phyloP scores from a whole-genome alignment of 108 stramenopile species.

The Fragilariopsis cylindrus region DNA sequence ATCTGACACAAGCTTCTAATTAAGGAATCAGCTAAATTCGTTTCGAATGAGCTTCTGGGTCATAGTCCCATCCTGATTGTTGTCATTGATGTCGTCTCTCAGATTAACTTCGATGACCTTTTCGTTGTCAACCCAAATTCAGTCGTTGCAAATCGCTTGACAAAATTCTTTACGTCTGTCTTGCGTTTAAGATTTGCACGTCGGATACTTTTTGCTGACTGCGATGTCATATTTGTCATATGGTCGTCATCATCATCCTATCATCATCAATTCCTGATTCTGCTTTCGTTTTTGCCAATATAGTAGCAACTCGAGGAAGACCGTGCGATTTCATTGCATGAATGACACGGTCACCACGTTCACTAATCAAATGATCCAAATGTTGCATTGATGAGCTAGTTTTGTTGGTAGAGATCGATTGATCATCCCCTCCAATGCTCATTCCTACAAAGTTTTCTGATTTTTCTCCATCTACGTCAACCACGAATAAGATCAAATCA shows the following conservation, averaged over 20 bases:
- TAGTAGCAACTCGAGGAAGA: conserved; percentile 87
- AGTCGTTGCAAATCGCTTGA: conserved; percentile 69
- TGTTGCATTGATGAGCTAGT: conserved; percentile 45
- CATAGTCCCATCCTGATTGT: conserved; percentile 22
- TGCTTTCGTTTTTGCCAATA: conserved; percentile 61
- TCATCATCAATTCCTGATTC: conserved; percentile 34
- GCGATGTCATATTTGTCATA: conserved; percentile 60
- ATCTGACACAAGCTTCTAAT: conserved; percentile 73
- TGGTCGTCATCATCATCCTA: conserved; percentile 33
- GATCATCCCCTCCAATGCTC: conserved; percentile 48
- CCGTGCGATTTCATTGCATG: conserved; percentile 94
- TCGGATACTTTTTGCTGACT: conserved; percentile 60
- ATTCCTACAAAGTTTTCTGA: conserved; percentile 37
- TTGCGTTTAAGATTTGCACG: conserved; percentile 72
- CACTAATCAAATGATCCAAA: conserved; percentile 76
- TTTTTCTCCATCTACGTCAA: conserved; percentile 70
- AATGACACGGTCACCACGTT: conserved; percentile 83
- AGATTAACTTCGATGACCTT: conserved; percentile 64
- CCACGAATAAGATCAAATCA: conserved; percentile 83
- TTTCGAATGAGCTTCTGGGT: conserved; percentile 26
- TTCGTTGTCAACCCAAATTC: conserved; percentile 74
- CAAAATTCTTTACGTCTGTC: conserved; percentile 72
- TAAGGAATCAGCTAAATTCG: conserved; percentile 51
- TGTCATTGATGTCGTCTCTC: conserved; percentile 12
- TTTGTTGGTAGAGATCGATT: conserved; percentile 46